Evolutionary conservation across 495 filamentous ascomycete species (phyloP).

Genomic region (Neurospora hispaniola): DNA sequence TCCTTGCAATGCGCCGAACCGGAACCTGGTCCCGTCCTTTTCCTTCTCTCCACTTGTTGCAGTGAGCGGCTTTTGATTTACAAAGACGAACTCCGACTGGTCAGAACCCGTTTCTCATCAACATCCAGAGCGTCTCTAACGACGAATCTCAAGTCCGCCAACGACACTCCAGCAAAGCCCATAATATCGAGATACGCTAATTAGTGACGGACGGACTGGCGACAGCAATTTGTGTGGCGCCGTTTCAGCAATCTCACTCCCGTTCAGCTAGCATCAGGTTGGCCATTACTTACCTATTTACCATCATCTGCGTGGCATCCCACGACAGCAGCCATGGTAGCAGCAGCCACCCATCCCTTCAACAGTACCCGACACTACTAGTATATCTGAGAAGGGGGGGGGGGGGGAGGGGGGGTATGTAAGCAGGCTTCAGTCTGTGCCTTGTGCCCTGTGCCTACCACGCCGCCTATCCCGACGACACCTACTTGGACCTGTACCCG

Average conservation of each 20-base stretch:
- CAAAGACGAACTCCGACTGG: background rate
- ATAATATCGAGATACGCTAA: background rate
- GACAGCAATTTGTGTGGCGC: background rate
- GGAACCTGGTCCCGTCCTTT: background rate
- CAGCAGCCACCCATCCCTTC: background rate
- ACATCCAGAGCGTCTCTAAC: background rate
- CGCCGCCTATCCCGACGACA: background rate
- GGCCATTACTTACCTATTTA: background rate
- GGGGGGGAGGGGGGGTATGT: too few species aligned
- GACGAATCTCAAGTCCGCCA: background rate
- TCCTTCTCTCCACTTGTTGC: background rate
- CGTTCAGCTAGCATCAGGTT: background rate
- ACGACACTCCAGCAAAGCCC: background rate
- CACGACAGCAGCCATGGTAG: background rate
- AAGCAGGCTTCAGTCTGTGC: background rate
- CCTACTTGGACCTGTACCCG: background rate
- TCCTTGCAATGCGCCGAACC: background rate
- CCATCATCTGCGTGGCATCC: background rate
- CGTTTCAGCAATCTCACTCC: background rate
- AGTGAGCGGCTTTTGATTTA: background rate
- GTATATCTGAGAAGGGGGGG: background rate
- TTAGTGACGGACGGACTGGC: background rate
- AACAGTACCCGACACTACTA: background rate
- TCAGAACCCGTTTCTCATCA: background rate
- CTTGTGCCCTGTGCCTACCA: background rate